These are phyloP conservation scores for Aspergillus cavernicola DNA, from an alignment of 495 filamentous ascomycete species.

Conservation along the genomic window DNA sequence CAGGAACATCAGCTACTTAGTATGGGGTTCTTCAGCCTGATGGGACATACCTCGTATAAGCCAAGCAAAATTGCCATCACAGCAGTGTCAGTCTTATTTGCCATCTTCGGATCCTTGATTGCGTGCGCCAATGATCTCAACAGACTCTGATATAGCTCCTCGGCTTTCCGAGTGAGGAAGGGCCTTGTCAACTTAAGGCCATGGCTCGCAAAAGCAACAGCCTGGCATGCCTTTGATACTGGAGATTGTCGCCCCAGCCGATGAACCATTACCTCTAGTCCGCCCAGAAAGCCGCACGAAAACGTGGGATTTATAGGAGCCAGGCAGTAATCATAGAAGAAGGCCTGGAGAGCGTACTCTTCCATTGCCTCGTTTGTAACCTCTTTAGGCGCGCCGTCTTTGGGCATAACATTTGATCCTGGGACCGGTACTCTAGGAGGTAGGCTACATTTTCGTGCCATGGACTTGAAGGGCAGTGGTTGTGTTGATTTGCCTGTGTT, in stretches of 20 bases:
- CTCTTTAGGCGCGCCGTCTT: constrained; percentile 21
- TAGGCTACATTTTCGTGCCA: constrained; percentile 29
- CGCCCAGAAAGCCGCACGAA: constrained; percentile 26
- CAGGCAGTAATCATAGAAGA: constrained; percentile 31
- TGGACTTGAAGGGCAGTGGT: constrained; percentile 12
- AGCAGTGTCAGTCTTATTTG: constrained; percentile 16
- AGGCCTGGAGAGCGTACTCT: constrained; percentile 24
- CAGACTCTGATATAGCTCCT: constrained; percentile 24
- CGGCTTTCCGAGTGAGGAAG: constrained; percentile 18
- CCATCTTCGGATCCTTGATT: constrained; percentile 11
- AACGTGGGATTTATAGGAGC: constrained; percentile 16
- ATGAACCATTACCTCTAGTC: constrained; percentile 23
- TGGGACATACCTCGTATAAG: constrained; percentile 32
- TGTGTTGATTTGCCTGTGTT: neutral
- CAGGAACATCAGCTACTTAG: neutral
- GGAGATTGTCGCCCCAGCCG: constrained; percentile 19
- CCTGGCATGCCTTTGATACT: constrained; percentile 26
- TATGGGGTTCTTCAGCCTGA: no score
- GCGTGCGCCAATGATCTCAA: constrained; percentile 19
- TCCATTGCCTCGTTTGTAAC: constrained; percentile 16
- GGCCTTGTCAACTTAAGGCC: constrained; percentile 24
- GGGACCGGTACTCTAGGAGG: constrained; percentile 16
- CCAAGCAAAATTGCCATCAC: constrained; percentile 20
- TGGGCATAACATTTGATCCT: constrained; percentile 16
- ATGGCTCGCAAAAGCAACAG: constrained; percentile 24